Evolutionary conservation across 2,329 filamentous ascomycete species (phyloP), one percentile per base, ranked within the genome.

Genomic region (Cordyceps pruinosa): DNA sequence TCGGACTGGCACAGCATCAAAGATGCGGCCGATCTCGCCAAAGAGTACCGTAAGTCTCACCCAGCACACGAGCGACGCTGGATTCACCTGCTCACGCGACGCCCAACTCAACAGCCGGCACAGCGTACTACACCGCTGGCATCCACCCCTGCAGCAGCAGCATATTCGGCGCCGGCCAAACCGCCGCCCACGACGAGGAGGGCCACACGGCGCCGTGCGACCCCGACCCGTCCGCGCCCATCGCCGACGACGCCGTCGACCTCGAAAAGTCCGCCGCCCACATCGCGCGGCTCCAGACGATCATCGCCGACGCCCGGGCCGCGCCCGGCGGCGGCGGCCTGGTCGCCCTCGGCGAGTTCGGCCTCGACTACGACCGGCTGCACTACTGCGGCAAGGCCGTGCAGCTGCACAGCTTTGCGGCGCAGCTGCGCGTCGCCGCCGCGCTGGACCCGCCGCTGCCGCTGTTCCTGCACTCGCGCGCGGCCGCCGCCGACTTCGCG

Each of bases 301-400:
- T 97, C 2, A 83, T 92, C 4, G 67, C 80, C 2, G 73, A 83
- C 35, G 81, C 84, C 1, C 83, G 83, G 19, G 61, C 15, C 3
- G 6, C 71, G 3, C 69, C 72, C 6, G 70, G 82, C 0, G 61
- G 64, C 37, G 60, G 65, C 41, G 62, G 63, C 37, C 79, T 89
- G 41, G 86, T 90, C 1, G 93, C 94, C 7, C 91, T 97, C 69
- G 94, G 94, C 49, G 94, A 99, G 72, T 90, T 99, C 61, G 94
- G 94, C 2, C 86, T 99, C 4, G 94, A 99, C 73, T 99, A 97
- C 69, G 94, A 99, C 73, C 85, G 94, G 2, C 76, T 99, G 35
- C 88, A 90, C 65, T 86, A 92, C 66, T 91, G 89, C 66, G 83
- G 86, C 39, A 89, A 86, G 66, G 85, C 86, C 25, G 82, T 87